Evolutionary conservation across 371 early-diverging fungal genomes (phyloP).

Genomic region (Circinella minor): DNA sequence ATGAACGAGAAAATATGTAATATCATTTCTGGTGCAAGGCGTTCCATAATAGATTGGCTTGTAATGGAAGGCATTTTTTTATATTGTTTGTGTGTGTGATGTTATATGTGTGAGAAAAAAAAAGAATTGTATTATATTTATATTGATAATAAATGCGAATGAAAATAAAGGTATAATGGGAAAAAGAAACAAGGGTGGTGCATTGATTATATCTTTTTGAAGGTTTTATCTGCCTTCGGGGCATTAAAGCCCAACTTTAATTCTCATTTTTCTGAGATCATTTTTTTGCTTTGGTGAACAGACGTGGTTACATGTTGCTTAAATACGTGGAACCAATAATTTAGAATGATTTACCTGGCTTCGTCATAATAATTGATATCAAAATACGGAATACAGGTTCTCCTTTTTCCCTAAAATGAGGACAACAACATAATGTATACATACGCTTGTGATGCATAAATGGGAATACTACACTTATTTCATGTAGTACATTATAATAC

Average conservation of each 20-base stretch:
- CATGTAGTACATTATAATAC: neutral
- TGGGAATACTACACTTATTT: neutral
- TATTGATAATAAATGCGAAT: neutral
- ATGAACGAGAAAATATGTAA: slow-evolving; percentile 39
- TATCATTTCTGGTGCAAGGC: slow-evolving; percentile 43
- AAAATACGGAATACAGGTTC: no score
- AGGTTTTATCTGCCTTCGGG: neutral
- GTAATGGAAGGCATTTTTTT: neutral
- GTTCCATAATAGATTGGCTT: slow-evolving; percentile 5
- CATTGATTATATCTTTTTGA: slow-evolving; percentile 2
- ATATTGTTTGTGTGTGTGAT: neutral
- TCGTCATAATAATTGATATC: no score
- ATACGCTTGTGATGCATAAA: neutral
- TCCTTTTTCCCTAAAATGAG: no score
- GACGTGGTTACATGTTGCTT: neutral
- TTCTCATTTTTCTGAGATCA: neutral
- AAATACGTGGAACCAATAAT: neutral
- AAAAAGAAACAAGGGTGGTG: slow-evolving; percentile 12
- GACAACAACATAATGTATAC: no score
- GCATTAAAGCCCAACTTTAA: neutral
- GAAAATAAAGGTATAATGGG: neutral
- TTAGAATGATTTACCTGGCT: no score
- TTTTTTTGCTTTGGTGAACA: neutral
- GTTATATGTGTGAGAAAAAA: neutral
- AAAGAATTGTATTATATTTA: neutral